These are phyloP conservation scores for Calonectria hongkongensis DNA, from an alignment of 2,329 filamentous ascomycete genomes.

Conservation along the genomic window DNA sequence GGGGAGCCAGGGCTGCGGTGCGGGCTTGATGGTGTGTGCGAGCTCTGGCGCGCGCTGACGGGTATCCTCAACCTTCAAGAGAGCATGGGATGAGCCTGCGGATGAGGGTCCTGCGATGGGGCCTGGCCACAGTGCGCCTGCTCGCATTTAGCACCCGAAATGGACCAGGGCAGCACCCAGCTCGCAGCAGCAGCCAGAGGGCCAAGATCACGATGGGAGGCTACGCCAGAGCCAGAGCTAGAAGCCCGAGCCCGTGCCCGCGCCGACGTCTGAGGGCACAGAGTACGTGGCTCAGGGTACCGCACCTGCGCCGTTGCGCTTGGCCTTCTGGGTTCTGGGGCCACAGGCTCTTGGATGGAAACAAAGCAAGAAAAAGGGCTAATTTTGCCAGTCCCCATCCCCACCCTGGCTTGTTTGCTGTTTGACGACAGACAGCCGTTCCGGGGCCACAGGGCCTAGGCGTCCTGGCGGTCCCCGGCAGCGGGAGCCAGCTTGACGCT, in stretches of 20 bases:
- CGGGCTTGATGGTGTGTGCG: slow-evolving; percentile 30
- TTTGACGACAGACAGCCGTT: slow-evolving; percentile 27
- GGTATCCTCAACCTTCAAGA: slow-evolving; percentile 10
- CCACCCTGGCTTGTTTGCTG: slow-evolving; percentile 31
- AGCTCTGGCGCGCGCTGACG: slow-evolving; percentile 26
- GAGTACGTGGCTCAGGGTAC: slow-evolving; percentile 50
- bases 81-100: slow-evolving; percentile 21
- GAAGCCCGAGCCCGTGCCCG: slow-evolving; percentile 33
- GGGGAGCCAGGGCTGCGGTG: slow-evolving; percentile 21
- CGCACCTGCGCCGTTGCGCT: slow-evolving; percentile 38
- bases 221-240: slow-evolving; percentile 14
- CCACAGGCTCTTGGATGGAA: slow-evolving; percentile 39
- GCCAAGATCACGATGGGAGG: neutral
- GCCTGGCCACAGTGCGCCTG: neutral
- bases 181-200: neutral
- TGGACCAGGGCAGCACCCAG: slow-evolving; percentile 35
- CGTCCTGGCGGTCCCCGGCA: slow-evolving; percentile 11
- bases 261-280: slow-evolving; percentile 44
- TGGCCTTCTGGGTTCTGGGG: slow-evolving; percentile 7
- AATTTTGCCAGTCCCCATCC: slow-evolving; percentile 37
- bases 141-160: slow-evolving; percentile 36
- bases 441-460: slow-evolving; percentile 24
- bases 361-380: slow-evolving; percentile 36
- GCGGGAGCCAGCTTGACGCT: slow-evolving; percentile 28
- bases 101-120: neutral